These are phyloP conservation scores for Lizonia empirigonia DNA, from an alignment of 2,329 filamentous ascomycete genomes.

Conservation along the genomic window DNA sequence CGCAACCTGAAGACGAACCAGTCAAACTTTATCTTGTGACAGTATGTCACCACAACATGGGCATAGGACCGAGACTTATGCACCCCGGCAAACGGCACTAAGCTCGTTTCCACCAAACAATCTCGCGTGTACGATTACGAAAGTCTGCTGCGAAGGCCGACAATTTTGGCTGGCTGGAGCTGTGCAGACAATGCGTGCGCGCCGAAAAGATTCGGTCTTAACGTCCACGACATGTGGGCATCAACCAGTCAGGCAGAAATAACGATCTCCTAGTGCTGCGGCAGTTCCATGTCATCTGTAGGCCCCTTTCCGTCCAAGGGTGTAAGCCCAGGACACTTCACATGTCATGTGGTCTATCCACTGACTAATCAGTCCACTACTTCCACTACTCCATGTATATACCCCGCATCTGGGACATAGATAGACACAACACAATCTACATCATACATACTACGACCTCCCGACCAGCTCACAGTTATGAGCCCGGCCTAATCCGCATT, in stretches of 20 bases:
- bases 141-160: background rate
- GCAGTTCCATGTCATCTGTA: conserved; percentile 6
- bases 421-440: too few relatives aligned
- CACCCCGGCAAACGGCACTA: conserved; percentile 5
- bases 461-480: too few relatives aligned
- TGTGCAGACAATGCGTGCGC: background rate
- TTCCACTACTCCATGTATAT: too few relatives aligned
- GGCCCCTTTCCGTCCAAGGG: background rate
- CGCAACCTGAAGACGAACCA: background rate
- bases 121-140: background rate
- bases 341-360: too few relatives aligned
- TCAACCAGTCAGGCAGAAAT: conserved; percentile 5
- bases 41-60: conserved; percentile 2
- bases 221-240: background rate
- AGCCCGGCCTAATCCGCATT: too few relatives aligned
- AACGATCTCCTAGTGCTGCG: conserved; percentile 10
- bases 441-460: too few relatives aligned
- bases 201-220: background rate
- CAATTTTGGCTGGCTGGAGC: background rate
- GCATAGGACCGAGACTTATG: conserved; percentile 1
- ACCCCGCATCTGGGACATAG: too few relatives aligned
- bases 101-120: conserved; percentile 4
- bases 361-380: too few relatives aligned
- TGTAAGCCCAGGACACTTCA: too few relatives aligned
- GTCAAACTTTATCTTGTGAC: background rate